Evolutionary conservation across 2,329 filamentous ascomycete species (phyloP).

Genomic region (Juglanconis sp.): DNA sequence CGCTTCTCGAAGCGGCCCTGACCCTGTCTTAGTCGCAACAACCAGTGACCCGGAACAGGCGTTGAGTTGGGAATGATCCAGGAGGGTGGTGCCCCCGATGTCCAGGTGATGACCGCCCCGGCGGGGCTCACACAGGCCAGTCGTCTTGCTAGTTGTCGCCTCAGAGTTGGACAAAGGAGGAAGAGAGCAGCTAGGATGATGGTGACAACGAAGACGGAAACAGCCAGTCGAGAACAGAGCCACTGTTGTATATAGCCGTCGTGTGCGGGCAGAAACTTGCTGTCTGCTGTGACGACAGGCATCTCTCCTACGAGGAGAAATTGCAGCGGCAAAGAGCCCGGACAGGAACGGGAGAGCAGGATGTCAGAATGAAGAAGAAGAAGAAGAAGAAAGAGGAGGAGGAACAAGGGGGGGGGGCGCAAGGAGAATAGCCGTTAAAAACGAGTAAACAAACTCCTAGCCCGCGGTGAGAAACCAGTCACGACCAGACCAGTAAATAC

Average conservation of each 20-base stretch:
- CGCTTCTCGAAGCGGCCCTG: constrained; percentile 10
- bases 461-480: neutral
- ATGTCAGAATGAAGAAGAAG: neutral
- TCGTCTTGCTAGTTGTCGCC: neutral
- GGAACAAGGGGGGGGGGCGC: neutral
- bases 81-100: neutral
- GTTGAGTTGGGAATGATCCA: neutral
- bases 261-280: neutral
- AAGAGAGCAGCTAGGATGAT: neutral
- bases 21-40: constrained; percentile 8
- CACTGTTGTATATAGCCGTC: constrained; percentile 1
- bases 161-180: neutral
- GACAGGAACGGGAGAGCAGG: neutral
- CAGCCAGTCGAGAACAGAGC: neutral
- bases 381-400: neutral
- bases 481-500: neutral
- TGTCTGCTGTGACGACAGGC: constrained; percentile 13
- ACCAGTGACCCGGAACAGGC: neutral
- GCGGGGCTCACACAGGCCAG: neutral
- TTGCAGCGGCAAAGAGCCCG: neutral
- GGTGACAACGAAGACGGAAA: neutral
- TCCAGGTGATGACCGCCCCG: neutral
- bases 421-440: neutral
- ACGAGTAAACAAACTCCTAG: neutral
- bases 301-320: constrained; percentile 9